Evolutionary conservation across 176 grass and related monocot genomes (phyloP).

Genomic region (Carex kokanica): DNA sequence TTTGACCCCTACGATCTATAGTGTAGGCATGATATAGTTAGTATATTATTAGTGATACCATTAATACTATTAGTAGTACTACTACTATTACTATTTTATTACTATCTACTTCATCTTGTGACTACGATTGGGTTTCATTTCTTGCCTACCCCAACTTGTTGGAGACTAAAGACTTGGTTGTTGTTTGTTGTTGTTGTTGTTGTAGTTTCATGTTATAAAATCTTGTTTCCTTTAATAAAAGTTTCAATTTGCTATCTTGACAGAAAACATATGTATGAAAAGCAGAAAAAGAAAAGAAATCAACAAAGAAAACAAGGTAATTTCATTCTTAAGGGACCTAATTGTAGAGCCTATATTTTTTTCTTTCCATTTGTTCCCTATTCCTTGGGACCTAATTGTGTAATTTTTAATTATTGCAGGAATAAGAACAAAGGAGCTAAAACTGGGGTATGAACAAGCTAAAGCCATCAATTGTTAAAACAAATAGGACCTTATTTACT

Average conservation of each 20-base stretch:
- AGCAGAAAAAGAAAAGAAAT: conserved; percentile 84
- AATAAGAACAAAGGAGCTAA: conserved; percentile 73
- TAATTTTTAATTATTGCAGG: conserved; percentile 22
- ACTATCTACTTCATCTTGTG: too few relatives aligned
- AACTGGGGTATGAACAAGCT: conserved; percentile 70
- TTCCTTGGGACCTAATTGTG: conserved; percentile 9
- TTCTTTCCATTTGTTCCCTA: neutral
- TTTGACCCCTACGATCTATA: too few relatives aligned
- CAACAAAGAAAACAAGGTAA: conserved; percentile 93
- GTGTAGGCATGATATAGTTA: too few relatives aligned
- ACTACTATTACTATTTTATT: too few relatives aligned
- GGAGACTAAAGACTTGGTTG: too few relatives aligned
- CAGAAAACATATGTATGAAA: conserved; percentile 94
- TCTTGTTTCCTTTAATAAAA: neutral
- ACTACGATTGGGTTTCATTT: too few relatives aligned
- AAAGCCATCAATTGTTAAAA: neutral
- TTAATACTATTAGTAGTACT: too few relatives aligned
- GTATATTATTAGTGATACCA: too few relatives aligned
- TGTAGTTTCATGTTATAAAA: conserved; percentile 11
- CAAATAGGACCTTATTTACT: neutral
- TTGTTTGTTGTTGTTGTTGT: too few relatives aligned
- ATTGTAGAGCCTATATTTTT: neutral
- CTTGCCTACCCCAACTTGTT: too few relatives aligned
- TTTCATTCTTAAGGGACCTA: conserved; percentile 17
- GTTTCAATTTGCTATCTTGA: conserved; percentile 20